Evolutionary conservation across 2,329 filamentous ascomycete genomes (phyloP).

Genomic region (Alternaria alternata): DNA sequence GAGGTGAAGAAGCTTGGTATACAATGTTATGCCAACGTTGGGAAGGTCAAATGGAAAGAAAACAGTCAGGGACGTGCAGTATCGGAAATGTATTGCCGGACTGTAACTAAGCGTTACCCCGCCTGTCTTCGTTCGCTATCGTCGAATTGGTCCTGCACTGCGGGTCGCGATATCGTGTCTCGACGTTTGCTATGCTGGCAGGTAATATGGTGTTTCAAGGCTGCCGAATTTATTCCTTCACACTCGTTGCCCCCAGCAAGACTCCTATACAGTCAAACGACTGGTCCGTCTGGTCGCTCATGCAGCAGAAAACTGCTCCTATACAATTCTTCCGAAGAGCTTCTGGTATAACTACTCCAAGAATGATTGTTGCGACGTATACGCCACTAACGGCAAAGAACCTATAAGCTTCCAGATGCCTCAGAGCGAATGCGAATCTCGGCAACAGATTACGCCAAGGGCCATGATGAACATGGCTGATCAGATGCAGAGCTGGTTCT

Average conservation of each 20-base stretch:
- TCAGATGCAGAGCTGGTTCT: no score
- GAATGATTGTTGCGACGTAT: background rate
- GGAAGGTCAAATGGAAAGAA: background rate
- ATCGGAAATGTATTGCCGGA: constrained; percentile 8
- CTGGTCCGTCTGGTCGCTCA: background rate
- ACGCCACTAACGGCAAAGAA: background rate
- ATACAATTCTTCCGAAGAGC: background rate
- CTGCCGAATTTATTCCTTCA: background rate
- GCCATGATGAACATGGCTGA: background rate
- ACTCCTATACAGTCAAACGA: background rate
- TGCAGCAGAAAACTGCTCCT: background rate
- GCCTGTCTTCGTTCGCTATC: background rate
- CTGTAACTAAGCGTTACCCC: background rate
- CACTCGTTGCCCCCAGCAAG: background rate
- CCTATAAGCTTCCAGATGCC: background rate
- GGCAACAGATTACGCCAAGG: no score
- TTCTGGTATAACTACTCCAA: background rate
- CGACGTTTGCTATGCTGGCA: background rate
- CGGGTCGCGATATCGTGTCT: background rate
- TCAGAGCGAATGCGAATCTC: background rate
- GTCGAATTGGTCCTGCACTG: background rate
- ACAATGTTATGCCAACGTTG: background rate
- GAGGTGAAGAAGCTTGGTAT: background rate
- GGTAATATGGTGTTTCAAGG: background rate
- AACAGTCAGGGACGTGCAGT: background rate